Percentiles rank a stretch among this genome's conserved stretches.
Conservation (phyloP, 2,329 filamentous ascomycete genomes). For the Sporothrix luriei region DNA sequence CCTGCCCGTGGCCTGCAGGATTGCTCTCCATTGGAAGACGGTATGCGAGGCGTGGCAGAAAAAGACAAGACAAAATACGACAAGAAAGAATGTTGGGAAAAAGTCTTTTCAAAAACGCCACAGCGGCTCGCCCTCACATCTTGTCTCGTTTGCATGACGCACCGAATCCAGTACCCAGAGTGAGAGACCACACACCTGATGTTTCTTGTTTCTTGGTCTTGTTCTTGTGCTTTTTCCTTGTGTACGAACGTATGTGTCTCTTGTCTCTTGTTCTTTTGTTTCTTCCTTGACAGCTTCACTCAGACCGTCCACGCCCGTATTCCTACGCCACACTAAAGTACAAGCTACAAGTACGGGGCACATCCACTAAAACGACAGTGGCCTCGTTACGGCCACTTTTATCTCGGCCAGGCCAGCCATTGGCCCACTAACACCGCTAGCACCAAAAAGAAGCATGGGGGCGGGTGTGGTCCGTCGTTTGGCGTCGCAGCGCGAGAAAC, state of each 20-base stretch:
- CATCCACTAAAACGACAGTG: constrained; percentile 9
- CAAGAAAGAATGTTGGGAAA: no score
- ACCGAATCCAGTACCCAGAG: no score
- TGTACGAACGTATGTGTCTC: no score
- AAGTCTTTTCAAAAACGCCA: no score
- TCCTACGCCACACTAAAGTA: no score
- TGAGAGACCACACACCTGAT: neutral
- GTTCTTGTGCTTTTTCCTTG: neutral
- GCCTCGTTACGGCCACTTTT: neutral
- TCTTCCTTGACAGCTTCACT: no score
- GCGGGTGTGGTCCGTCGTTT: neutral
- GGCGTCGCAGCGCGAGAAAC: neutral
- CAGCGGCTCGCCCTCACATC: no score
- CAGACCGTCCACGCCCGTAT: no score
- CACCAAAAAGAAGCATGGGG: neutral
- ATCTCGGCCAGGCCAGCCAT: neutral
- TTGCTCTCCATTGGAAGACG: neutral
- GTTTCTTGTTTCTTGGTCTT: neutral
- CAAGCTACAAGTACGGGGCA: neutral
- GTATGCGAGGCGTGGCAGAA: neutral
- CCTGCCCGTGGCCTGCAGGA: neutral
- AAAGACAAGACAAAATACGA: no score
- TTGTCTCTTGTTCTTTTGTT: neutral
- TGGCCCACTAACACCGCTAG: neutral
- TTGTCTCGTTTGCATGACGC: no score